Conservation (phyloP, 2,329 filamentous ascomycete genomes). For the Alternaria novae-zelandiae region DNA sequence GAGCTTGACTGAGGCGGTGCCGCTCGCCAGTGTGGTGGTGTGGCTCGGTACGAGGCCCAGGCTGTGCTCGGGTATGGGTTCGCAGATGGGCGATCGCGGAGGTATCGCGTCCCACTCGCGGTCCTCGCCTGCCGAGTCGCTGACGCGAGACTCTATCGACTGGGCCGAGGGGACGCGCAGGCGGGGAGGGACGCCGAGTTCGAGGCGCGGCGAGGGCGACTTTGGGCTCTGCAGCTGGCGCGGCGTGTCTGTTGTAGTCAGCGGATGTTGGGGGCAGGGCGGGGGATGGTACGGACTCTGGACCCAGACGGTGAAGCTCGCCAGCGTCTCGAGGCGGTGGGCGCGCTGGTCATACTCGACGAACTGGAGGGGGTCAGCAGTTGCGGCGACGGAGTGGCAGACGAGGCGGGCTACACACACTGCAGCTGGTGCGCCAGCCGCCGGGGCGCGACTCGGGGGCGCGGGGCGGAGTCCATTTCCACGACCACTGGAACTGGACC, state of each 20-base stretch:
- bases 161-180: conserved; percentile 85
- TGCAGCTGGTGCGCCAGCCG: conserved; percentile 96
- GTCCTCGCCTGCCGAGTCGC: conserved; percentile 66
- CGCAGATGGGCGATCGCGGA: conserved; percentile 56
- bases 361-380: conserved; percentile 65
- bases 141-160: conserved; percentile 83
- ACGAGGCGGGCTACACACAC: conserved; percentile 59
- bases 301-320: conserved; percentile 95
- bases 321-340: conserved; percentile 85
- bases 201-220: conserved; percentile 71
- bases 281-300: conserved; percentile 64
- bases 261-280: background rate
- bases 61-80: conserved; percentile 57
- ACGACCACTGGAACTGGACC: conserved; percentile 91
- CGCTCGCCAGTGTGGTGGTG: conserved; percentile 47
- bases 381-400: background rate
- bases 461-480: conserved; percentile 96
- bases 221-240: conserved; percentile 49
- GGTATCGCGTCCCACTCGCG: conserved; percentile 51
- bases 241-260: conserved; percentile 43
- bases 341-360: conserved; percentile 96
- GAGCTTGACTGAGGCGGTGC: conserved; percentile 67
- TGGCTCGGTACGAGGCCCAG: conserved; percentile 51
- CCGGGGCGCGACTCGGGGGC: conserved; percentile 79
- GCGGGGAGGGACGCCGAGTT: conserved; percentile 74